These are phyloP conservation scores for Diplocarpon mali DNA, from an alignment of 2,329 filamentous ascomycete genomes.

Conservation along the genomic window DNA sequence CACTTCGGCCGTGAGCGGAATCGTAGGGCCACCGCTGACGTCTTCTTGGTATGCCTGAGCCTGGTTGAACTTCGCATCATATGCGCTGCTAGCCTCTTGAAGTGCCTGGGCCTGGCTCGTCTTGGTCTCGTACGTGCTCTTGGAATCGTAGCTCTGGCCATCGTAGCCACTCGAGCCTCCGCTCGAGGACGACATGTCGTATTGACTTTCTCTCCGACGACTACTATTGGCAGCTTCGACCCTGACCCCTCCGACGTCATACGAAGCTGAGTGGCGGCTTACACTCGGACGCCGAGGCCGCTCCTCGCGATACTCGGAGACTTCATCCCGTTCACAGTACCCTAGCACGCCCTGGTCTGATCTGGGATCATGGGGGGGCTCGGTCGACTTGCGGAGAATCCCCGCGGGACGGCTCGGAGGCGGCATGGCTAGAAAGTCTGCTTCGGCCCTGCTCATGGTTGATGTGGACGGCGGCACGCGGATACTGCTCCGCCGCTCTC, in stretches of 20 bases:
- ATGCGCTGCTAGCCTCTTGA: slow-evolving; percentile 31
- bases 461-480: slow-evolving; percentile 12
- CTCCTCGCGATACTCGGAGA: slow-evolving; percentile 9
- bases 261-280: slow-evolving; percentile 22
- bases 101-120: slow-evolving; percentile 36
- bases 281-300: slow-evolving; percentile 18
- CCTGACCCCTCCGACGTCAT: slow-evolving; percentile 18
- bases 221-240: slow-evolving; percentile 21
- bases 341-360: background rate
- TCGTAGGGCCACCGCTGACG: slow-evolving; percentile 31
- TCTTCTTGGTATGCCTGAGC: slow-evolving; percentile 43
- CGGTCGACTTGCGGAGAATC: slow-evolving; percentile 12
- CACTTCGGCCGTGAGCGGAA: slow-evolving; percentile 44
- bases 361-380: slow-evolving; percentile 7
- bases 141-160: slow-evolving; percentile 20
- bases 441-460: slow-evolving; percentile 13
- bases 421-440: slow-evolving; percentile 21
- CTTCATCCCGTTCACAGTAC: slow-evolving; percentile 4
- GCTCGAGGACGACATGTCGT: slow-evolving; percentile 16
- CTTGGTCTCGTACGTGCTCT: slow-evolving; percentile 33
- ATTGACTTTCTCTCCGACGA: slow-evolving; percentile 21
- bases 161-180: slow-evolving; percentile 26
- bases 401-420: slow-evolving; percentile 11
- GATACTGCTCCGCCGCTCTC: slow-evolving; percentile 18
- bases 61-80: slow-evolving; percentile 34